phyloP scores from a whole-genome alignment of 2,329 filamentous ascomycete species.

The Sporothrix pseudoabietina region DNA sequence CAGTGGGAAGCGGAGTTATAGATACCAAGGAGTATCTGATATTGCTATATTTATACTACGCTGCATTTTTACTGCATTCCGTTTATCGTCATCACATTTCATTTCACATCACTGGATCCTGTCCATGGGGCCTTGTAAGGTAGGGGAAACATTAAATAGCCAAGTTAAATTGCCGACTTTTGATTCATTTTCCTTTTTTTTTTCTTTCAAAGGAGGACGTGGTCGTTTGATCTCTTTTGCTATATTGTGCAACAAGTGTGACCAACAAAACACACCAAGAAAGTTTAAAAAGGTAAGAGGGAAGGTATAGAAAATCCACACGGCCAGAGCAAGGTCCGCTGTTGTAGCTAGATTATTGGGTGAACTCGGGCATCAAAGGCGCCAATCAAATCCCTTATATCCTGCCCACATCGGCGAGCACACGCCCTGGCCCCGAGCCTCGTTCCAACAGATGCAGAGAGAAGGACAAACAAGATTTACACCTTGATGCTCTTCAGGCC shows the following conservation, averaged over 20 bases:
- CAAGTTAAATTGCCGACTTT: conserved; percentile 27
- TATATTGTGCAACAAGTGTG: background rate
- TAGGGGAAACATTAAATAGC: conserved; percentile 7
- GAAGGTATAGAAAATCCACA: conserved; percentile 4
- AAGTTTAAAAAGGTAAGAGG: background rate
- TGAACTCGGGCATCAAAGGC: background rate
- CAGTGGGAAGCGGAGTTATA: background rate
- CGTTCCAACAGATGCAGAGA: background rate
- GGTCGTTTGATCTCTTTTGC: conserved; percentile 13
- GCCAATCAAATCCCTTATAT: background rate
- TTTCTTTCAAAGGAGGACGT: background rate
- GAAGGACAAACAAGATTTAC: conserved; percentile 52
- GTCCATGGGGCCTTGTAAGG: background rate
- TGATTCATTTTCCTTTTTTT: background rate
- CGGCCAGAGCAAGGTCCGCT: background rate
- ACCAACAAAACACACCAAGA: background rate
- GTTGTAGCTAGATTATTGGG: background rate
- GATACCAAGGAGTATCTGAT: background rate
- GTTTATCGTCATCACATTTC: background rate
- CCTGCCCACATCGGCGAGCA: background rate
- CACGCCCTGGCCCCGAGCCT: conserved; percentile 12
- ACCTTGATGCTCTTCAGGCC: conserved; percentile 89
- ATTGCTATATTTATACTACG: background rate
- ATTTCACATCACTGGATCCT: background rate
- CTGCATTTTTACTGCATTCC: background rate